phyloP scores from a whole-genome alignment of 805 yeast genomes.

The Komagataella pastoris region DNA sequence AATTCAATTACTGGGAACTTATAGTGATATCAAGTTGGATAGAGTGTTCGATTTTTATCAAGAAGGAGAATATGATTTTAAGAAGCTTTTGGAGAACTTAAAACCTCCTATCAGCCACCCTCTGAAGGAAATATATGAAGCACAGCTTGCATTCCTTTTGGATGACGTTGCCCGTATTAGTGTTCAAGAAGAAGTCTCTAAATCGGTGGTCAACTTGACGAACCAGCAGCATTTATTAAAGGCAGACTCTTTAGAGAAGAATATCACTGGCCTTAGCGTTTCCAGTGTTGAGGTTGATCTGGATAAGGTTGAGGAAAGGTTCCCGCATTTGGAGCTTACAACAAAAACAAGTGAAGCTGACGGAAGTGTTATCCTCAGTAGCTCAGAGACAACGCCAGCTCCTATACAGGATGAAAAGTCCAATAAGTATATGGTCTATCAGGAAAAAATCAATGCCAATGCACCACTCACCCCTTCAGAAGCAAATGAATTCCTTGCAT shows the following conservation, averaged over 20 bases:
- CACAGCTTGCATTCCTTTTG: slow-evolving; percentile 18
- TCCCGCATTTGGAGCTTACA: neutral
- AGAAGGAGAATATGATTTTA: slow-evolving; percentile 15
- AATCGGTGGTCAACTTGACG: slow-evolving; percentile 21
- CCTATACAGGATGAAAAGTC: neutral
- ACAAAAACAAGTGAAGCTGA: neutral
- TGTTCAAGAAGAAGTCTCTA: slow-evolving; percentile 30
- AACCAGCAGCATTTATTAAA: slow-evolving; percentile 7
- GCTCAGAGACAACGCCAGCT: neutral
- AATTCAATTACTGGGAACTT: slow-evolving; percentile 43
- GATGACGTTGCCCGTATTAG: slow-evolving; percentile 37
- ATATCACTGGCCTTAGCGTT: neutral
- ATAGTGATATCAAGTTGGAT: slow-evolving; percentile 15
- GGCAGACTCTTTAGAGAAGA: neutral
- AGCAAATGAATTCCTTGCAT: neutral
- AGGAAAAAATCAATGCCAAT: neutral
- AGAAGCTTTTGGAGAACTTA: slow-evolving; percentile 10
- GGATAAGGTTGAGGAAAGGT: neutral
- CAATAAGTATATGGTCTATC: neutral
- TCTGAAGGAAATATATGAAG: slow-evolving; percentile 15
- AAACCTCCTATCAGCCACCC: slow-evolving; percentile 16
- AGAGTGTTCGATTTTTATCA: slow-evolving; percentile 29
- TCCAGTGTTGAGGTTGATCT: neutral
- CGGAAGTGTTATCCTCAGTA: neutral
- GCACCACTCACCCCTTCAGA: neutral